These are phyloP conservation scores for Eudorina sp. DNA, from an alignment of 139 green algal species.

Conservation along the genomic window DNA sequence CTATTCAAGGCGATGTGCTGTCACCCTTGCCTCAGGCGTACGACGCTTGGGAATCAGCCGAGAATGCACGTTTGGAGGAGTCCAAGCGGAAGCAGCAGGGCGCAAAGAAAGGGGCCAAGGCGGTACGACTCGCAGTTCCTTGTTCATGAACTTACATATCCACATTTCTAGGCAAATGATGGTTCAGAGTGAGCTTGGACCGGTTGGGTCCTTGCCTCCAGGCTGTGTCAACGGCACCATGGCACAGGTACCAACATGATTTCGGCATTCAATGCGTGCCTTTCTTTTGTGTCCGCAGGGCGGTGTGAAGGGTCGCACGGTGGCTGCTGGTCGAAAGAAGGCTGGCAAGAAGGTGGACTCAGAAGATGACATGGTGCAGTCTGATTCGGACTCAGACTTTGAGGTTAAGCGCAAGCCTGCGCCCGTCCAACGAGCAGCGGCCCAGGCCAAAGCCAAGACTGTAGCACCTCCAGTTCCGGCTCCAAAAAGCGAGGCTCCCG, in stretches of 20 bases:
- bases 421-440: constrained; percentile 25
- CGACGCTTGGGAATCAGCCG: constrained; percentile 68
- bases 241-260: no score
- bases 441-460: constrained; percentile 17
- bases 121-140: no score
- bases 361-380: constrained; percentile 10
- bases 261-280: no score
- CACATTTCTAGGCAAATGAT: no score
- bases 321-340: constrained; percentile 26
- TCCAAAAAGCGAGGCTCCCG: background rate
- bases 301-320: background rate
- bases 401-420: constrained; percentile 53
- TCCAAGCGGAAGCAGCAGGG: constrained; percentile 31
- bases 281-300: no score
- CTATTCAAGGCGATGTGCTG: background rate
- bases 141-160: no score
- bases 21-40: constrained; percentile 50
- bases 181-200: no score
- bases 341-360: constrained; percentile 32
- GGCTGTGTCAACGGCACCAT: no score
- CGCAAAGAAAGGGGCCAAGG: constrained; percentile 11
- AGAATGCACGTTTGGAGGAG: constrained; percentile 33
- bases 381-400: constrained; percentile 50
- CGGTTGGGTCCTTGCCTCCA: no score
- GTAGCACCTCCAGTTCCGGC: background rate